These are phyloP conservation scores for Massariosphaeria phaeospora DNA, from an alignment of 495 filamentous ascomycete genomes.

Conservation along the genomic window DNA sequence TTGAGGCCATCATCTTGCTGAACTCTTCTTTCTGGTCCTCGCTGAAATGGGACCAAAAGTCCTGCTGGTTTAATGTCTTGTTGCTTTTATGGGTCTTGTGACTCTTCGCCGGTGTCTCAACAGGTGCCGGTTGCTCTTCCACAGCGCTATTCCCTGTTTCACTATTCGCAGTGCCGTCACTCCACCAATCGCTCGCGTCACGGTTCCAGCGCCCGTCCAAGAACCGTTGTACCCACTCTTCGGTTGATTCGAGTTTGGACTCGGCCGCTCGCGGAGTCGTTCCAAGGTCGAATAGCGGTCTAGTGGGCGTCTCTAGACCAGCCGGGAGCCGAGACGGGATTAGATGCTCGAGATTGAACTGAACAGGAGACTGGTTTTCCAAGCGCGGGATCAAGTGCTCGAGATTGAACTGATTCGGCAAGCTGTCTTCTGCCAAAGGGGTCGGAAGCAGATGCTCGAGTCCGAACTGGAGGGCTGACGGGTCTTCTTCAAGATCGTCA, in stretches of 20 bases:
- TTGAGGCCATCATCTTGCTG: conserved; percentile 38
- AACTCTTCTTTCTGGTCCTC: conserved; percentile 26
- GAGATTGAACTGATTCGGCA: conserved; percentile 35
- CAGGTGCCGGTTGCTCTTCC: neutral
- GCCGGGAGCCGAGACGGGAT: conserved; percentile 36
- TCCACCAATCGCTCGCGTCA: conserved; percentile 32
- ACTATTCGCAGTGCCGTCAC: conserved; percentile 33
- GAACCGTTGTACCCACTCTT: conserved; percentile 37
- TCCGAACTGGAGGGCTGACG: conserved; percentile 37
- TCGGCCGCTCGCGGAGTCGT: conserved; percentile 11
- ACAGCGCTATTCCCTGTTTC: conserved; percentile 10
- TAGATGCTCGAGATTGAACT: conserved; percentile 36
- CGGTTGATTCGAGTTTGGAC: conserved; percentile 19
- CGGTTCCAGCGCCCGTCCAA: conserved; percentile 30
- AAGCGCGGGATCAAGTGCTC: conserved; percentile 34
- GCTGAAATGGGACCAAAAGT: conserved; percentile 38
- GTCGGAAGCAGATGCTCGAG: conserved; percentile 36
- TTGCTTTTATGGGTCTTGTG: conserved; percentile 37
- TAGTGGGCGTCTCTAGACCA: conserved; percentile 28
- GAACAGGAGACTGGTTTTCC: conserved; percentile 25
- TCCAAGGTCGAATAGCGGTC: conserved; percentile 4
- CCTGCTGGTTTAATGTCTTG: conserved; percentile 38
- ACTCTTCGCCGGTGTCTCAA: conserved; percentile 12
- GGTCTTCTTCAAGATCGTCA: conserved; percentile 38
- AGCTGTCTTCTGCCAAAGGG: conserved; percentile 27